phyloP scores from a whole-genome alignment of 2,329 filamentous ascomycete genomes.

The Colletotrichum sp. region DNA sequence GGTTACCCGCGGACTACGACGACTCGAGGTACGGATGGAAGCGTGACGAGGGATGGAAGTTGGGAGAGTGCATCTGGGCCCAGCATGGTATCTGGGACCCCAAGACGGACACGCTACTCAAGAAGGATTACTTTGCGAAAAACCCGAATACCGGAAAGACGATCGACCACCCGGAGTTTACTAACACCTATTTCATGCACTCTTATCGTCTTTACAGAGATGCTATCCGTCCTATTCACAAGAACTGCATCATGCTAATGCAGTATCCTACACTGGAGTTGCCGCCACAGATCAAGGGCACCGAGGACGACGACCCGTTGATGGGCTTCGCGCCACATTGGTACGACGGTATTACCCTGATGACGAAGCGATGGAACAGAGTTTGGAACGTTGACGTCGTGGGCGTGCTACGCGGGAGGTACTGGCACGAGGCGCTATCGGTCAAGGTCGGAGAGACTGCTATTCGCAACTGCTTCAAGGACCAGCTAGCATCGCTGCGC shows the following conservation, averaged over 20 bases:
- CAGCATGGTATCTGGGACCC: conserved; percentile 97
- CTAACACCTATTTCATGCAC: conserved; percentile 89
- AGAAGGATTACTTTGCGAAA: conserved; percentile 87
- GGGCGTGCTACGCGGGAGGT: conserved; percentile 87
- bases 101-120: conserved; percentile 74
- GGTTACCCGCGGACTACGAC: conserved; percentile 83
- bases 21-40: conserved; percentile 91
- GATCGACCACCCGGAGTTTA: conserved; percentile 85
- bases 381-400: conserved; percentile 97
- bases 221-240: conserved; percentile 76
- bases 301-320: conserved; percentile 83
- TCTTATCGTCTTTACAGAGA: conserved; percentile 80
- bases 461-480: conserved; percentile 89
- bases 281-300: conserved; percentile 86
- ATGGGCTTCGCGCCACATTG: conserved; percentile 96
- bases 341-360: conserved; percentile 94
- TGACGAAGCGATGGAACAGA: conserved; percentile 99
- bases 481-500: conserved; percentile 83
- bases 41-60: conserved; percentile 84
- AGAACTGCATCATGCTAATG: conserved; percentile 84
- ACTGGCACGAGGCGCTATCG: conserved; percentile 87
- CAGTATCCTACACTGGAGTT: conserved; percentile 93
- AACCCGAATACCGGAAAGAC: conserved; percentile 75
- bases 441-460: conserved; percentile 92
- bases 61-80: conserved; percentile 96